Conservation (phyloP, 129 eudicot species). For the Heracleum sosnowskyi region DNA sequence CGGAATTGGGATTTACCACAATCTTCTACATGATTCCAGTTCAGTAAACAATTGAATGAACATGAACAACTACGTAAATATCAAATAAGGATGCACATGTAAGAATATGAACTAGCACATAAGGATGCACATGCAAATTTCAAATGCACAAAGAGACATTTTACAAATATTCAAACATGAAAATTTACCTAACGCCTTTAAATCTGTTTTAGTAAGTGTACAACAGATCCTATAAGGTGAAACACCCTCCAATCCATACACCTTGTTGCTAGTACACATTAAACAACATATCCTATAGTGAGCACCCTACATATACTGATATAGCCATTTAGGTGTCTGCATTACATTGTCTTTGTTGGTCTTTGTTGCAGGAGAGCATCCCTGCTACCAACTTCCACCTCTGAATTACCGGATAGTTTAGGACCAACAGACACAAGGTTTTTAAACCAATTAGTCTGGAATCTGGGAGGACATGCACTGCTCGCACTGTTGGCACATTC, state of each 20-base stretch:
- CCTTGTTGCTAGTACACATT: neutral
- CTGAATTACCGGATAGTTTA: conserved; percentile 67
- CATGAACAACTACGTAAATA: too few relatives aligned
- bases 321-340: conserved; percentile 22
- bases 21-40: neutral
- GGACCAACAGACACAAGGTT: conserved; percentile 68
- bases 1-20: neutral
- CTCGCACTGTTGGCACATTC: conserved; percentile 39
- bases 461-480: conserved; percentile 39
- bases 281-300: neutral
- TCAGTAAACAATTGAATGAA: neutral
- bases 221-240: neutral
- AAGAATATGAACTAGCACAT: neutral
- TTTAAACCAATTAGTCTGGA: conserved; percentile 69
- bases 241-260: neutral
- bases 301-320: neutral
- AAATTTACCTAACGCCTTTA: neutral
- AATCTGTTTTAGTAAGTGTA: neutral
- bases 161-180: neutral
- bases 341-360: conserved; percentile 12
- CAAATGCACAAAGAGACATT: neutral
- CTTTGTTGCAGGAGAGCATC: conserved; percentile 21
- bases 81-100: too few relatives aligned
- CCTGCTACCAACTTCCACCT: conserved; percentile 36
- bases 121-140: neutral